phyloP scores from a whole-genome alignment of 1,139 yeast species.

The Hyphopichia fennica region DNA sequence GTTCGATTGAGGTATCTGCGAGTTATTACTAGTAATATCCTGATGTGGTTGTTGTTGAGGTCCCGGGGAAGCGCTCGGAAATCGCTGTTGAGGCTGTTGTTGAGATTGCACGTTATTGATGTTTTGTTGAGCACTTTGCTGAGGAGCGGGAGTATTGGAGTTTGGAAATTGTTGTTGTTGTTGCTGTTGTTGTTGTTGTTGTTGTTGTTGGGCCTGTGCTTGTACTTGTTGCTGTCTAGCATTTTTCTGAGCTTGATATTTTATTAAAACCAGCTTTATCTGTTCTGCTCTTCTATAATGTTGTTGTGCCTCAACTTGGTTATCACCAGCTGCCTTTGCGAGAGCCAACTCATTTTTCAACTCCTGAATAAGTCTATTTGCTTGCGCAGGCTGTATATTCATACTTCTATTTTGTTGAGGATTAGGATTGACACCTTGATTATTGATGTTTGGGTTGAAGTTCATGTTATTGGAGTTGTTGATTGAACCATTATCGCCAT shows the following conservation, averaged over 20 bases:
- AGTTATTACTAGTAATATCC: constrained; percentile 8
- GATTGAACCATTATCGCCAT: background rate
- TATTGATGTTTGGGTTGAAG: background rate
- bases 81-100: constrained; percentile 22
- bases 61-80: constrained; percentile 16
- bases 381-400: constrained; percentile 54
- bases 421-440: background rate
- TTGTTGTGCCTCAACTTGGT: constrained; percentile 68
- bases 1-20: background rate
- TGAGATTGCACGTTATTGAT: constrained; percentile 16
- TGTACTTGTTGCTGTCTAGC: constrained; percentile 18
- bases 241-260: constrained; percentile 42
- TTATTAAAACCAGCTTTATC: constrained; percentile 50
- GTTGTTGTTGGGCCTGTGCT: too few species aligned
- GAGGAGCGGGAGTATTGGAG: background rate
- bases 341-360: constrained; percentile 63
- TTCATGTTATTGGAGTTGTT: background rate
- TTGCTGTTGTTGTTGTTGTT: constrained; percentile 24
- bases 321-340: constrained; percentile 54
- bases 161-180: constrained; percentile 11
- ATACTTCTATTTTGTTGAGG: constrained; percentile 8
- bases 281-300: constrained; percentile 69
- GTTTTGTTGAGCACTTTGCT: constrained; percentile 21
- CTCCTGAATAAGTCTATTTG: constrained; percentile 58
- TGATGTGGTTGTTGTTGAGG: constrained; percentile 24